Base-by-base conservation (phyloP, 257 asterid species). In the Jasminum sambac region DNA sequence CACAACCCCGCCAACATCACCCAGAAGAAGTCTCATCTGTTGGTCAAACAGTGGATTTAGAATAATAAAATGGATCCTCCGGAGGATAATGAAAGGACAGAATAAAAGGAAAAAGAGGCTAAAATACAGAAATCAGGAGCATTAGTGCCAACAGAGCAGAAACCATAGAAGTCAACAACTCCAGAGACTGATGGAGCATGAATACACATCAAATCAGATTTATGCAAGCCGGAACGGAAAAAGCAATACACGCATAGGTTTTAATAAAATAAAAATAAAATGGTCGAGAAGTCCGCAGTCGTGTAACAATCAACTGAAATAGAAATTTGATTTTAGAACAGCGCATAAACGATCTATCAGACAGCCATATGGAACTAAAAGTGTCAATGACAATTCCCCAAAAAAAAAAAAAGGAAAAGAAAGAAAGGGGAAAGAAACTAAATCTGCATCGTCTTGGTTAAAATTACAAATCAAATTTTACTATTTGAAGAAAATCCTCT, bases 21-120 rank as follows among this genome's bases (percentile, higher is more conserved):
- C 88, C 57, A 89, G 95, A 76, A 92, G 89, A 69, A 81, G 90
- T 85, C 89, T 89, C 66, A 93, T 88, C 99, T 95, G 94, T 75
- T 70, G 77, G 80, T 69, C 72, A 74, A 63, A 82, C 57, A 55
- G 73, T 76, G 37, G 57, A 63, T 75, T 79, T 71, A 80, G 75
- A 71, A 79, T 24, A 67, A 69, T 52, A 67, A 52, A 55, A 76
- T 65, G 68, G 72, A 62, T 67, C 71, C 23, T 13, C 52, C 10
- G 64, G 46, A 61, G 67, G 66, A 67, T 52, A 62, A 66, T 80
- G 66, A 55, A 41, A 67, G 42, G 66, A 63, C 40, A 57, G 71
- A 59, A 72, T 16, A 62, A 69, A 72, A 71, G 44, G 26, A 63
- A 46, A 41, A 37, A 50, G 11, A 66, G 52, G 42, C 26, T 36